A percentile compares a stretch with the other conserved stretches of the same genome.
Conservation (phyloP, 768 basidiomycete genomes). For the Mycena kentingensis region DNA sequence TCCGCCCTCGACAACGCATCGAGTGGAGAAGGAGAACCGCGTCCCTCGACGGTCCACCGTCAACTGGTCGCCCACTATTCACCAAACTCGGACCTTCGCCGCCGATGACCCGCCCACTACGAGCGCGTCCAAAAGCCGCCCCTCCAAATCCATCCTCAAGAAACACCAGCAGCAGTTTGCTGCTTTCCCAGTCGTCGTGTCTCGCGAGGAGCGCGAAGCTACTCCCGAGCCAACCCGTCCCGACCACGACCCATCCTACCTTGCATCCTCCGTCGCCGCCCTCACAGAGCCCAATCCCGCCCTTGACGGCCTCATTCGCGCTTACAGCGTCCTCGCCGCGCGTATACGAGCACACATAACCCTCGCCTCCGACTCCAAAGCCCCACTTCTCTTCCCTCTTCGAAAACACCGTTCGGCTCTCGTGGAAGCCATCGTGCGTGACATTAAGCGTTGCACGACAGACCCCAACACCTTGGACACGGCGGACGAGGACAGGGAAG, state of each 20-base stretch:
- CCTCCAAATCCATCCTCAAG: slow-evolving; percentile 74
- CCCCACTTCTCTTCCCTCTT: slow-evolving; percentile 74
- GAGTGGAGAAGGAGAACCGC: slow-evolving; percentile 37
- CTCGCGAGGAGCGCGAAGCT: slow-evolving; percentile 55
- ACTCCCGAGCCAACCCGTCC: slow-evolving; percentile 82
- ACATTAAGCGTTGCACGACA: slow-evolving; percentile 64
- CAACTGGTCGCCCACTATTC: slow-evolving; percentile 53
- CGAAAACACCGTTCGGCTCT: slow-evolving; percentile 54
- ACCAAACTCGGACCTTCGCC: slow-evolving; percentile 47
- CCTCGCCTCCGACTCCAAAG: slow-evolving; percentile 52
- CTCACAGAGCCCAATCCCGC: slow-evolving; percentile 54
- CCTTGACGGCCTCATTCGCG: slow-evolving; percentile 66
- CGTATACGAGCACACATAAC: slow-evolving; percentile 56
- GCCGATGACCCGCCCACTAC: slow-evolving; percentile 29
- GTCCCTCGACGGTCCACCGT: slow-evolving; percentile 40
- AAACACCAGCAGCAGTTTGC: slow-evolving; percentile 40
- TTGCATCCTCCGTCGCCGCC: slow-evolving; percentile 61
- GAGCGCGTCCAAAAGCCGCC: slow-evolving; percentile 44
- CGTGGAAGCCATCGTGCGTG: slow-evolving; percentile 62
- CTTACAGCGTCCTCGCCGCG: slow-evolving; percentile 68
- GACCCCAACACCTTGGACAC: slow-evolving; percentile 46
- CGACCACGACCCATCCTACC: slow-evolving; percentile 61
- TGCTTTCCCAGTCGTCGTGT: slow-evolving; percentile 45
- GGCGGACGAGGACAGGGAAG: slow-evolving; percentile 23
- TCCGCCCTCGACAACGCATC: slow-evolving; percentile 28